Percentiles rank a stretch among this genome's conserved stretches.
Evolutionary conservation across 78 protist genomes (phyloP).

Genomic region (Polysphondylium violaceum): DNA sequence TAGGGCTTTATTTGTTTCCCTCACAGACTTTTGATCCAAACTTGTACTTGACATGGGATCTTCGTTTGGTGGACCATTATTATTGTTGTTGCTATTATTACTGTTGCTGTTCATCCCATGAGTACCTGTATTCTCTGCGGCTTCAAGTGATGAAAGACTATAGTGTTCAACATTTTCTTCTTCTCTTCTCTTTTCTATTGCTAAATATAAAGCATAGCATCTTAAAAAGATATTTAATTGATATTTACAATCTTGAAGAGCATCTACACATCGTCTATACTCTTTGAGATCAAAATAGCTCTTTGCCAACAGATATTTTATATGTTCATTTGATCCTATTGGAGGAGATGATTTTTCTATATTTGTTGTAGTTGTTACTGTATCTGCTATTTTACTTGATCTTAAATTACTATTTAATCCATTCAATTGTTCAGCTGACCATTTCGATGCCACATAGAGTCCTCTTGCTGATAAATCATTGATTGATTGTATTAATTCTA

Average conservation of each 20-base stretch:
- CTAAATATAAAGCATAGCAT: conserved; percentile 57
- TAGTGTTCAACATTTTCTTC: conserved; percentile 33
- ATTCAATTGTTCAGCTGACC: conserved; percentile 73
- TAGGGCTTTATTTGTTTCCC: too few relatives aligned
- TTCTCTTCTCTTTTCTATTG: conserved; percentile 61
- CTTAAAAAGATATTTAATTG: conserved; percentile 26
- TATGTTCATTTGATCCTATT: conserved; percentile 32
- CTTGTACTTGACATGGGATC: background rate
- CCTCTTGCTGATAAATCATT: conserved; percentile 59
- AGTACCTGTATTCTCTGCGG: background rate
- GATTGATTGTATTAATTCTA: conserved; percentile 44
- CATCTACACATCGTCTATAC: conserved; percentile 59
- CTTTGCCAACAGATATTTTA: conserved; percentile 57
- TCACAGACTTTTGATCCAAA: too few relatives aligned
- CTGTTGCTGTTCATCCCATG: background rate
- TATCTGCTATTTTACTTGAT: background rate
- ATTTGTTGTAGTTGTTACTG: background rate
- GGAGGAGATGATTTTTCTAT: conserved; percentile 2
- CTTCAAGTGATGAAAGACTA: conserved; percentile 1
- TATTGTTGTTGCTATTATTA: background rate
- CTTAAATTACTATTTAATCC: background rate
- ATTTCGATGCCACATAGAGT: conserved; percentile 36
- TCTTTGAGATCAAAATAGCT: conserved; percentile 76
- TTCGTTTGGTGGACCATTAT: background rate
- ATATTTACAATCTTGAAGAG: background rate